Base-by-base conservation (phyloP, 2,329 filamentous ascomycete genomes). In the Penicillium sumatraense region DNA sequence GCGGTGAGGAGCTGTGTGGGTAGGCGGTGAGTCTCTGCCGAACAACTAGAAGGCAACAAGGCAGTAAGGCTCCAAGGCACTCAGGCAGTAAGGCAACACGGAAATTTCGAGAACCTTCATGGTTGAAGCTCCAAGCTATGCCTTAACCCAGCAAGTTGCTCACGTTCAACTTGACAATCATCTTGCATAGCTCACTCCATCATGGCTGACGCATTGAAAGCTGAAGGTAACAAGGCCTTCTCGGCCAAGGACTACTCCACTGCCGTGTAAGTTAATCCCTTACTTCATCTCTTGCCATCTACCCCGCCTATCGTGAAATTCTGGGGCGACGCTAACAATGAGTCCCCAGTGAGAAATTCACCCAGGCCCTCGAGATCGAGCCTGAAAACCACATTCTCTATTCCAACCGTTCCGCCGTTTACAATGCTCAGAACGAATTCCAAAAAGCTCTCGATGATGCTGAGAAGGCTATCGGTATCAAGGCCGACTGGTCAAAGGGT, bases 221-320 rank as follows among this genome's bases (percentile, higher is more conserved):
- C 93, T 71, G 89, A 95, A 75, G 95, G 93, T 82, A 99, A 99
- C 84, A 96, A 96, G 83, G 93, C 96, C 78, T 99, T 99, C 78
- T 89, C 91, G 64, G 92, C 91, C 60, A 98, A 98, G 85, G 92
- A 98, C 78, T 99, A 96, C 76, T 85, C 92, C 70, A 91, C 93
- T 75, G 95, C 95, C 72, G 86, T 96, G 93, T 98, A 85, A 78
- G 91, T 38, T 18, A 8, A 33, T 31, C 29, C 26, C 29, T 9
- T 86, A 59, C 54, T 46, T 21, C 27, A 46, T 7, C 24, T 29
- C 20, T 4, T 35, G 9, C 18, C 23, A 45, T 20, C 53, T 64
- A 66, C 61, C 64, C 64, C 64, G 61, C 63, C 47, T 62, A 53
- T 27, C 20, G 21, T 31, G 31, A 41, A 49, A 46, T 44, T 26